These are phyloP conservation scores for Pythium sp. DNA, from an alignment of 352 stramenopile genomes.

Conservation along the genomic window DNA sequence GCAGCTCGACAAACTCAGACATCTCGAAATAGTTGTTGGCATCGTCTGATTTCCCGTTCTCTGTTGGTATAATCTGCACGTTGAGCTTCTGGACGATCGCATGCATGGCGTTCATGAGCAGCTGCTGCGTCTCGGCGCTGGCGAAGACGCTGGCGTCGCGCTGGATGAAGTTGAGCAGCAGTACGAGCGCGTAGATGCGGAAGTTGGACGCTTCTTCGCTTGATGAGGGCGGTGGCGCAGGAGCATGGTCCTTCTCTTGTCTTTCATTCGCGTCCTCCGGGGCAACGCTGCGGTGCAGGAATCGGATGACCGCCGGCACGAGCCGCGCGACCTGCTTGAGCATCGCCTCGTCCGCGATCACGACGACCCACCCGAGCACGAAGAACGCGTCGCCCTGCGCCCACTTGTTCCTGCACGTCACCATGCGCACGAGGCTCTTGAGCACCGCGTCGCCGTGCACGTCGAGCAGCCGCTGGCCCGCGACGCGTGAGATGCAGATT, in stretches of 20 bases:
- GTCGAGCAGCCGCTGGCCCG: conserved; percentile 59
- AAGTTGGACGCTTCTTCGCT: conserved; percentile 65
- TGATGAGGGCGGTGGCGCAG: conserved; percentile 16
- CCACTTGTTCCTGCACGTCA: conserved; percentile 68
- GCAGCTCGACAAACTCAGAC: conserved; percentile 54
- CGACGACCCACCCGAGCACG: conserved; percentile 70
- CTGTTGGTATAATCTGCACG: background rate
- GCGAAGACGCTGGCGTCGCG: conserved; percentile 37
- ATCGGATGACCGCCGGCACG: conserved; percentile 38
- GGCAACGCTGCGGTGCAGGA: conserved; percentile 42
- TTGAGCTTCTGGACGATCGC: conserved; percentile 15
- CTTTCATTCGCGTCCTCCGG: conserved; percentile 2
- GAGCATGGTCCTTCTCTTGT: background rate
- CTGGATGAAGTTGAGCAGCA: conserved; percentile 76
- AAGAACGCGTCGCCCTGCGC: conserved; percentile 72
- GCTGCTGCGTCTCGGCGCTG: background rate
- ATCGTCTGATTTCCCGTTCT: background rate
- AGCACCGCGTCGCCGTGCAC: conserved; percentile 36
- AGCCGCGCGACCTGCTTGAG: conserved; percentile 37
- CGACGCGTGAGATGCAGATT: conserved; percentile 70
- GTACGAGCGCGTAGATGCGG: conserved; percentile 63
- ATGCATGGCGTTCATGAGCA: conserved; percentile 10
- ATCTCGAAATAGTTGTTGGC: conserved; percentile 21
- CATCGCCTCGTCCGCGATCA: conserved; percentile 56
- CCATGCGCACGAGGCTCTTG: conserved; percentile 49